phyloP scores from a whole-genome alignment of 192 early-diverging fungal species.

The Coemansia sp. region DNA sequence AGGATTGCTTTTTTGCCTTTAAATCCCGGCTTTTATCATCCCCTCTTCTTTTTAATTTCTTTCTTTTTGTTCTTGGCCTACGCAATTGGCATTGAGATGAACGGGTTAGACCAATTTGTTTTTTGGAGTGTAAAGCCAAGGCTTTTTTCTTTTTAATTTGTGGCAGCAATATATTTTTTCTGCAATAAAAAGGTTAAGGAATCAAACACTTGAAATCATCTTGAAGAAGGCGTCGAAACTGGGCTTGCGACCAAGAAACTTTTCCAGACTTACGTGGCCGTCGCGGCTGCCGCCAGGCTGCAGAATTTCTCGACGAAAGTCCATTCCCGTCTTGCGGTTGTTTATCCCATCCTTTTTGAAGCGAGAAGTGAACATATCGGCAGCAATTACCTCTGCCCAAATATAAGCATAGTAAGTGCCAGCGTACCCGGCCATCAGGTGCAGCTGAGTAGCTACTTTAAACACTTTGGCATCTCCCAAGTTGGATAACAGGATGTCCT shows the following conservation, averaged over 20 bases:
- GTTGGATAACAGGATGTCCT: conserved; percentile 1
- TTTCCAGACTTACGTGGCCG: background rate
- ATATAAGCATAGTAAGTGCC: conserved; percentile 69
- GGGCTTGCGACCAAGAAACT: conserved; percentile 9
- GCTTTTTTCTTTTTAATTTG: background rate
- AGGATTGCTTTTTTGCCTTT: conserved; percentile 1
- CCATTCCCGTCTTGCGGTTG: conserved; percentile 6
- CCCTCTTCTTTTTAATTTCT: background rate
- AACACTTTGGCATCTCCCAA: conserved; percentile 42
- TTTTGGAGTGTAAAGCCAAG: background rate
- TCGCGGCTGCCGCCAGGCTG: conserved; percentile 10
- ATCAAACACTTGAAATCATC: conserved; percentile 1
- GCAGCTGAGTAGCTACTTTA: conserved; percentile 47
- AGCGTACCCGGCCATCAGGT: conserved; percentile 67
- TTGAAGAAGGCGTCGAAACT: conserved; percentile 3
- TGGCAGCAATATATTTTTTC: background rate
- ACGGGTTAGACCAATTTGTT: background rate
- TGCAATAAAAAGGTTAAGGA: too few relatives aligned
- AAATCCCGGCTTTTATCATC: conserved; percentile 8
- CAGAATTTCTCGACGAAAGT: conserved; percentile 12
- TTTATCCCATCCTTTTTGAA: conserved; percentile 58
- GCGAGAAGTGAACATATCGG: conserved; percentile 70
- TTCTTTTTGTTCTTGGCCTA: conserved; percentile 3
- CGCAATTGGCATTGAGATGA: conserved; percentile 1
- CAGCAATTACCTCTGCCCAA: conserved; percentile 70